A percentile compares a stretch with the other conserved stretches of the same genome.
Conservation (phyloP, 2,329 filamentous ascomycete species). For the Ascochyta lentis region DNA sequence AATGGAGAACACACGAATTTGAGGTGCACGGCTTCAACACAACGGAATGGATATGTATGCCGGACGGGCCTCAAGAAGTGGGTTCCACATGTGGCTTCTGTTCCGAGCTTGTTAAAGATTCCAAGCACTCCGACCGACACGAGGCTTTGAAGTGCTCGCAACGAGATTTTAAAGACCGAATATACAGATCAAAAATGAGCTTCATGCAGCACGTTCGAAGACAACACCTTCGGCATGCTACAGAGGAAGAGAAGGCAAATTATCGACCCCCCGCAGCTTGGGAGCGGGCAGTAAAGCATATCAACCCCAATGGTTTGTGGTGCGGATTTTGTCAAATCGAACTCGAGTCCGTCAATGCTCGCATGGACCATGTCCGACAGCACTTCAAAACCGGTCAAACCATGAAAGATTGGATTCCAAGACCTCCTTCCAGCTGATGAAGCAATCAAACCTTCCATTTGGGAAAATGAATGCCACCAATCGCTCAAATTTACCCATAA, state of each 20-base stretch:
- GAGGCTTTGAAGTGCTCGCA: not conserved
- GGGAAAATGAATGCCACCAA: not conserved
- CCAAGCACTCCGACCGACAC: not conserved
- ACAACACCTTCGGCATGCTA: not conserved
- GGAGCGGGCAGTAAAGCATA: not conserved
- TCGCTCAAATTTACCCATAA: not conserved
- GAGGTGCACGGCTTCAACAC: not conserved
- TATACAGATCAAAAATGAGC: not conserved
- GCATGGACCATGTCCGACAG: conserved; percentile 14
- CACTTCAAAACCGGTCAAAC: not conserved
- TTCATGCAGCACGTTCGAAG: not conserved
- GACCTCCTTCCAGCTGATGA: not conserved
- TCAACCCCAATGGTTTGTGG: conserved; percentile 18
- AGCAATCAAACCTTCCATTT: not conserved
- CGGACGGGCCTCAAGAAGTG: not conserved
- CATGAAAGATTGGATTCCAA: not conserved
- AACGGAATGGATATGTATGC: not conserved
- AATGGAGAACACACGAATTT: not conserved
- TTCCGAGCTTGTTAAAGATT: not conserved
- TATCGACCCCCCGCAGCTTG: not conserved
- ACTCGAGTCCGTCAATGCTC: not conserved
- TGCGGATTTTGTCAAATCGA: conserved; percentile 24
- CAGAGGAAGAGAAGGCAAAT: not conserved
- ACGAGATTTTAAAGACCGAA: not conserved
- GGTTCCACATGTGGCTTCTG: not conserved